These are phyloP conservation scores for Crucibulum cyathiforme DNA, from an alignment of 1,284 basidiomycete genomes.

Conservation along the genomic window DNA sequence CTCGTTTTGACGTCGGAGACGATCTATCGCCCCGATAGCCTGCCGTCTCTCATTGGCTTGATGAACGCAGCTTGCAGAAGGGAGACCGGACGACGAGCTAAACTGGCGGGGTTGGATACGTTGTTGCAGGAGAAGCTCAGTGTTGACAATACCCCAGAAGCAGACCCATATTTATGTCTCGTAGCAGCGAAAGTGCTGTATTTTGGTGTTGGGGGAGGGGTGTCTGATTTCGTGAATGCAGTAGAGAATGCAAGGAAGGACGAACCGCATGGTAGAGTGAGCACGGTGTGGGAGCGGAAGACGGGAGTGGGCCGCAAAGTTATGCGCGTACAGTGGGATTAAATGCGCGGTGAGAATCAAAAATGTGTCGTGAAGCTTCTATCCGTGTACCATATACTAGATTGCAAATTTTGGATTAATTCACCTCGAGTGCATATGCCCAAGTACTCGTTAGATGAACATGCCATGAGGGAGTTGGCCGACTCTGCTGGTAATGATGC, in stretches of 20 bases:
- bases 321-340: slow-evolving; percentile 62
- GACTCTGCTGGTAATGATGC: too few species aligned
- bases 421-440: too few species aligned
- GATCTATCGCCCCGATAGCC: slow-evolving; percentile 79
- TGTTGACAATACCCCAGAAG: background rate
- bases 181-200: slow-evolving; percentile 93
- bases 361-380: too few species aligned
- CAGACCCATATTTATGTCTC: slow-evolving; percentile 55
- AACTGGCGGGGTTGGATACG: background rate
- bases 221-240: slow-evolving; percentile 72
- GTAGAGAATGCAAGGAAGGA: slow-evolving; percentile 44
- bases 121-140: slow-evolving; percentile 3
- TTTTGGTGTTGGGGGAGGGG: slow-evolving; percentile 94
- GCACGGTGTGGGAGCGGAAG: slow-evolving; percentile 61
- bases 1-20: slow-evolving; percentile 91
- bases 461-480: too few species aligned
- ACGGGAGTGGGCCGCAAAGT: slow-evolving; percentile 72
- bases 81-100: background rate
- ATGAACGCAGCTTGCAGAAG: slow-evolving; percentile 45
- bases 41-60: slow-evolving; percentile 71
- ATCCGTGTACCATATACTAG: too few species aligned
- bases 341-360: too few species aligned
- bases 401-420: too few species aligned
- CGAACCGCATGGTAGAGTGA: slow-evolving; percentile 38
- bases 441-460: too few species aligned